These are phyloP conservation scores for Mycena rosella DNA, from an alignment of 768 basidiomycete genomes.

Conservation along the genomic window DNA sequence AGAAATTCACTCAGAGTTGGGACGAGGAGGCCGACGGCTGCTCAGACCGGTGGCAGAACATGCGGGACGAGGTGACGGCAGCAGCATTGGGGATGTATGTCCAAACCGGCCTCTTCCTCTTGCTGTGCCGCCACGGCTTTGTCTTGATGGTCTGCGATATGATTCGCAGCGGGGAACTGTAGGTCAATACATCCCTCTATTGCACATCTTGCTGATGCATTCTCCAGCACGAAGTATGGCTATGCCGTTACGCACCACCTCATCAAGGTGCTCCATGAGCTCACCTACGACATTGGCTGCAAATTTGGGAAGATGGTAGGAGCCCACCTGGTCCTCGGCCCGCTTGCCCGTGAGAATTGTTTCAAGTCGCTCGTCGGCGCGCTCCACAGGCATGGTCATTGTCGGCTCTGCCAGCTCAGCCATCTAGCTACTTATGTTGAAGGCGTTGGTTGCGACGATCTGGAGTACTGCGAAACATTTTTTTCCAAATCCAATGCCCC, in stretches of 20 bases:
- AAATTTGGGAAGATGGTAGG: constrained; percentile 22
- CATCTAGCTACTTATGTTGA: constrained; percentile 27
- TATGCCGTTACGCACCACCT: constrained; percentile 25
- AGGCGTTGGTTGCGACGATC: constrained; percentile 27
- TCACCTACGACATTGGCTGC: constrained; percentile 36
- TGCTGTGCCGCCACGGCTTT: constrained; percentile 51
- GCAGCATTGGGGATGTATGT: constrained; percentile 51
- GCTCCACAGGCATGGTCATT: constrained; percentile 28
- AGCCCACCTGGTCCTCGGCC: constrained; percentile 10
- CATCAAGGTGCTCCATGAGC: constrained; percentile 3
- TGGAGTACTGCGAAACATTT: constrained; percentile 23
- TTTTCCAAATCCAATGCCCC: constrained; percentile 32
- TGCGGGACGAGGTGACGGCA: constrained; percentile 36
- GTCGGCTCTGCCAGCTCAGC: constrained; percentile 19
- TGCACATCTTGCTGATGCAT: not conserved
- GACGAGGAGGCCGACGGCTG: constrained; percentile 47
- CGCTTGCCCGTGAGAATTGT: not conserved
- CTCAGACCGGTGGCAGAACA: constrained; percentile 33
- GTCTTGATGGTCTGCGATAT: constrained; percentile 48
- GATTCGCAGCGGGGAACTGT: constrained; percentile 53
- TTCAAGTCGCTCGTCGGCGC: constrained; percentile 12
- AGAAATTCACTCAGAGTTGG: constrained; percentile 31
- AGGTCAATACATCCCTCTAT: constrained; percentile 29
- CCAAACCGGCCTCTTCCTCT: constrained; percentile 53
- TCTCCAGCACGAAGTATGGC: constrained; percentile 25